Conservation (phyloP, 2,329 filamentous ascomycete species). For the Graphiopsis chlorocephala region DNA sequence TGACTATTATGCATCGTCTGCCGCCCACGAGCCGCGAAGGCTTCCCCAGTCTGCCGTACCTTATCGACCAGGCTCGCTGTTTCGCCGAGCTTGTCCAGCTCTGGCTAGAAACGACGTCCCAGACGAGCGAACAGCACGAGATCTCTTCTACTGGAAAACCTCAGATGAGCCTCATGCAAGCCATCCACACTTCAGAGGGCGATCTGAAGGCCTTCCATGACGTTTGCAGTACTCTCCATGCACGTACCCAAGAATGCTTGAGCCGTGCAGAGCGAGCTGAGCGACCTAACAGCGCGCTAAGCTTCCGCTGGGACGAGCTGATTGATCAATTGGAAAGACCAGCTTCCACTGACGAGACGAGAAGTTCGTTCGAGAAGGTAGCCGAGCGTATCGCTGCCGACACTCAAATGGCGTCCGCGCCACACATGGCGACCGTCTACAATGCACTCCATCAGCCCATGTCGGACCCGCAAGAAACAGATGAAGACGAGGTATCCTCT, state of each 20-base stretch:
- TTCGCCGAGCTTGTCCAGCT: conserved; percentile 80
- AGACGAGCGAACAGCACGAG: conserved; percentile 26
- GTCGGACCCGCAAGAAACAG: conserved; percentile 23
- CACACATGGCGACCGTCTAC: conserved; percentile 9
- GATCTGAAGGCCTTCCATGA: conserved; percentile 51
- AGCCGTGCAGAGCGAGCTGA: conserved; percentile 53
- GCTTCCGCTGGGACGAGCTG: conserved; percentile 53
- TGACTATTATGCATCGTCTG: conserved; percentile 81
- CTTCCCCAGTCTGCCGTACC: conserved; percentile 86
- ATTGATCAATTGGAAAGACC: conserved; percentile 43
- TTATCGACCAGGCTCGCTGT: conserved; percentile 84
- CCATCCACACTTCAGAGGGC: conserved; percentile 37
- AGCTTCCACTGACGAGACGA: conserved; percentile 25
- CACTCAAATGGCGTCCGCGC: conserved; percentile 29
- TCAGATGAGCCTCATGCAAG: conserved; percentile 34
- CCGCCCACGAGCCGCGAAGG: conserved; percentile 81
- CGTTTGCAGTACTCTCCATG: conserved; percentile 46
- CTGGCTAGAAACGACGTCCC: conserved; percentile 61
- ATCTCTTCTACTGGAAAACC: conserved; percentile 31
- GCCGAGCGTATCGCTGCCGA: conserved; percentile 30
- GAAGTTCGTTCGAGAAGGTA: conserved; percentile 24
- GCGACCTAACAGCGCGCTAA: conserved; percentile 47
- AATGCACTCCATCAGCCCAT: not conserved
- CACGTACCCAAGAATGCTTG: conserved; percentile 50
- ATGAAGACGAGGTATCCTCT: conserved; percentile 18